Conservation (phyloP, 2,329 filamentous ascomycete genomes). For the Talaromyces sp. region DNA sequence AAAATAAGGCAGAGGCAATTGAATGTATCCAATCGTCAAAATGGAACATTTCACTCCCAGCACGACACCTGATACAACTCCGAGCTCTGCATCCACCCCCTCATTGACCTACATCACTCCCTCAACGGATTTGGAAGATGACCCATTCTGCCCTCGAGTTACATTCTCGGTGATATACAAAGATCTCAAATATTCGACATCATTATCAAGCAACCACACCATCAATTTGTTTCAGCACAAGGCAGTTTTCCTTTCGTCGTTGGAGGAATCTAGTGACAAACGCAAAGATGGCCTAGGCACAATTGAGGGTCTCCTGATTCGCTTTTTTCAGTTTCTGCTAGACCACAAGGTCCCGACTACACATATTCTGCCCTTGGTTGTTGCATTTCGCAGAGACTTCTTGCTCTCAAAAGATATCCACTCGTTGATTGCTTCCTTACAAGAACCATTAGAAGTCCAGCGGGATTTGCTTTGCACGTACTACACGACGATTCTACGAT, state of each 20-base stretch:
- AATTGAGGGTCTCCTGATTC: neutral
- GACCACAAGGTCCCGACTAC: neutral
- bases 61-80: neutral
- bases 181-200: neutral
- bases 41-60: neutral
- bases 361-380: neutral
- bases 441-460: neutral
- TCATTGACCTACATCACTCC: conserved; percentile 4
- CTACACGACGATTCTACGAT: neutral
- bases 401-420: conserved; percentile 1
- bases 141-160: neutral
- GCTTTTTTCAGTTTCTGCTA: conserved; percentile 1
- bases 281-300: neutral
- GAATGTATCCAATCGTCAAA: neutral
- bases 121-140: neutral
- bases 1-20: neutral
- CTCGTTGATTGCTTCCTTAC: conserved; percentile 2
- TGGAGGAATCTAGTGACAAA: neutral
- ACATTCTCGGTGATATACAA: conserved; percentile 1
- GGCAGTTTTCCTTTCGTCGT: neutral
- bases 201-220: neutral
- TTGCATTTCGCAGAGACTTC: neutral
- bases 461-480: neutral
- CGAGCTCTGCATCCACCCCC: neutral
- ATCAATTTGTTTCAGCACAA: conserved; percentile 2